These are phyloP conservation scores for Stereum hirsutum DNA, from an alignment of 1,284 basidiomycete genomes.

Conservation along the genomic window DNA sequence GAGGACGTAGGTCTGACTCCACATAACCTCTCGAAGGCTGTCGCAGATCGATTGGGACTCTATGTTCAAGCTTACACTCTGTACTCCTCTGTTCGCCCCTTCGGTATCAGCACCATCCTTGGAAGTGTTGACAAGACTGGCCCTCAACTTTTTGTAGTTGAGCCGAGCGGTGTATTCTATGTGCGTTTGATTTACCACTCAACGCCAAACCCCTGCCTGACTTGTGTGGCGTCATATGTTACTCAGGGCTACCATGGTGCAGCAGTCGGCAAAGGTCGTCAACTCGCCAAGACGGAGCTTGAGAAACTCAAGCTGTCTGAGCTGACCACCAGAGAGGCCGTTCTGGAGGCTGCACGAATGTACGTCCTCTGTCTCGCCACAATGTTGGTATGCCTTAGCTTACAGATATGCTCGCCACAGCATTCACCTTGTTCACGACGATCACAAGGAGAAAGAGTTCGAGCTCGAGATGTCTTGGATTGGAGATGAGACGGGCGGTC, in stretches of 20 bases:
- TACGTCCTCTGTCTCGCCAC: constrained; percentile 30
- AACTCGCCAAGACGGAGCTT: constrained; percentile 96
- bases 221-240: neutral
- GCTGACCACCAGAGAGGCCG: constrained; percentile 77
- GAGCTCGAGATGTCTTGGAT: constrained; percentile 99
- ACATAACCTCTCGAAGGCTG: constrained; percentile 51
- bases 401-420: constrained; percentile 30
- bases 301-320: constrained; percentile 89
- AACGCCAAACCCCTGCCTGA: neutral
- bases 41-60: constrained; percentile 79
- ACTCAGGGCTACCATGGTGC: constrained; percentile 86
- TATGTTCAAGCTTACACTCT: constrained; percentile 96
- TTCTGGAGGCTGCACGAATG: constrained; percentile 92
- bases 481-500: constrained; percentile 74
- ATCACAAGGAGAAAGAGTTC: constrained; percentile 96
- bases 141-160: constrained; percentile 85
- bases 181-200: constrained; percentile 25
- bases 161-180: constrained; percentile 92
- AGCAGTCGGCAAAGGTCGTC: constrained; percentile 94
- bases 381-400: neutral
- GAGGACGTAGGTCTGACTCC: neutral
- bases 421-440: constrained; percentile 96
- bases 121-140: constrained; percentile 87
- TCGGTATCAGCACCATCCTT: constrained; percentile 90
- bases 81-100: constrained; percentile 96